Conservation (phyloP, 345 rosid species). For the Abelmoschus esculentus region DNA sequence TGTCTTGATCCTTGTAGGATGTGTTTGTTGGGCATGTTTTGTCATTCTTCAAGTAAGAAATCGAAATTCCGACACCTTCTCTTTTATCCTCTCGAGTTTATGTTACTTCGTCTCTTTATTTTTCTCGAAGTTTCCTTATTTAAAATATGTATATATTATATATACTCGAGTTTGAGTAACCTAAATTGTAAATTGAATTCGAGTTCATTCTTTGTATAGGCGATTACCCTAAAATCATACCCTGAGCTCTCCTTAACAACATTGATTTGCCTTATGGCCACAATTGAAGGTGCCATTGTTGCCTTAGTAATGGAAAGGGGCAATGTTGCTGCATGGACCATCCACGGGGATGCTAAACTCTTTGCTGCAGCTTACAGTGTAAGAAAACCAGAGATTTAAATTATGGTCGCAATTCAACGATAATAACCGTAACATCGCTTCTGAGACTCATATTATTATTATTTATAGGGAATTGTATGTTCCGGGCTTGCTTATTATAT, state of each 20-base stretch:
- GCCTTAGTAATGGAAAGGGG: slow-evolving; percentile 49
- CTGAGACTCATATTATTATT: too few relatives aligned
- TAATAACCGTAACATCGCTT: too few relatives aligned
- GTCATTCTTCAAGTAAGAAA: slow-evolving; percentile 52
- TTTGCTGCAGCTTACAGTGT: slow-evolving; percentile 66
- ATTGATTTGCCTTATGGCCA: slow-evolving; percentile 62
- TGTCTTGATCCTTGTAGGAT: slow-evolving; percentile 38
- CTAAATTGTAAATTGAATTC: not conserved
- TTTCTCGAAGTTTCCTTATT: not conserved
- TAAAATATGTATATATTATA: not conserved
- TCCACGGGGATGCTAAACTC: slow-evolving; percentile 45
- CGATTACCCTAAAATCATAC: slow-evolving; percentile 63
- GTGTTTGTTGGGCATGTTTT: slow-evolving; percentile 57
- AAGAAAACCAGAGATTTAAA: slow-evolving; percentile 22
- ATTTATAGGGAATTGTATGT: slow-evolving; percentile 36
- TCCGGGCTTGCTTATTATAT: slow-evolving; percentile 41
- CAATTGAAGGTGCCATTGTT: slow-evolving; percentile 42
- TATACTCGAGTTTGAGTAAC: not conserved
- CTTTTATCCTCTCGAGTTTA: not conserved
- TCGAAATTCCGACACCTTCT: not conserved
- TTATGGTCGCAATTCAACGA: not conserved
- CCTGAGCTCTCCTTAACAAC: slow-evolving; percentile 72
- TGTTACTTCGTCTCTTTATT: not conserved
- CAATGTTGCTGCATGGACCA: slow-evolving; percentile 46
- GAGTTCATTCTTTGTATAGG: slow-evolving; percentile 24